Evolutionary conservation across 768 basidiomycete species (phyloP).

Genomic region (Trametes villosa): DNA sequence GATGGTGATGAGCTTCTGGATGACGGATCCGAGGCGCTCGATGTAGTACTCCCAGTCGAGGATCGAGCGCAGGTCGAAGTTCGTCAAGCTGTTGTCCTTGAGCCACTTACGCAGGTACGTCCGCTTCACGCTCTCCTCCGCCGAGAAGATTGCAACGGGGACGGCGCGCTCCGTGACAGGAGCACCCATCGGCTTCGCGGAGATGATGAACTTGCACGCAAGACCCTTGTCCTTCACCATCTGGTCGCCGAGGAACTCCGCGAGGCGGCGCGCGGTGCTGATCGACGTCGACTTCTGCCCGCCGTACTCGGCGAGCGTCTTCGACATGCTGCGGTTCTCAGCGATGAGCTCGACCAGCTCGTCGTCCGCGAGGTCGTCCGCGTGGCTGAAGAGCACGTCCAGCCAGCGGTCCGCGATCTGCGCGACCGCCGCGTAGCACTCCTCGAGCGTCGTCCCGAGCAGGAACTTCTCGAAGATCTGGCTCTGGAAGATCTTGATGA

Average conservation of each 20-base stretch:
- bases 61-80: constrained; percentile 91
- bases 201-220: constrained; percentile 99
- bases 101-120: constrained; percentile 95
- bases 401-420: constrained; percentile 96
- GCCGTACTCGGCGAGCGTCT: constrained; percentile 93
- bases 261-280: constrained; percentile 91
- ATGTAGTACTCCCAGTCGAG: constrained; percentile 99
- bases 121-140: constrained; percentile 89
- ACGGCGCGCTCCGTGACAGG: constrained; percentile 97
- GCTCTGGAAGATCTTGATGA: constrained; percentile 99
- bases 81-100: constrained; percentile 85
- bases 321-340: constrained; percentile 98
- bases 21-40: constrained; percentile 94
- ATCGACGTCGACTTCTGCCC: constrained; percentile 98
- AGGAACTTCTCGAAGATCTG: constrained; percentile 98
- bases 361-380: constrained; percentile 82
- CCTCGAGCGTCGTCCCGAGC: constrained; percentile 89
- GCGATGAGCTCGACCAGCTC: constrained; percentile 98
- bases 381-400: constrained; percentile 89
- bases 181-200: constrained; percentile 87
- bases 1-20: constrained; percentile 98
- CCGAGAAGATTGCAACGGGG: constrained; percentile 96
- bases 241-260: constrained; percentile 95
- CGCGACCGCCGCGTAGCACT: constrained; percentile 95
- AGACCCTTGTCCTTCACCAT: constrained; percentile 99